Conservation (phyloP, 208 protist genomes). For the Leishmania tropica region DNA sequence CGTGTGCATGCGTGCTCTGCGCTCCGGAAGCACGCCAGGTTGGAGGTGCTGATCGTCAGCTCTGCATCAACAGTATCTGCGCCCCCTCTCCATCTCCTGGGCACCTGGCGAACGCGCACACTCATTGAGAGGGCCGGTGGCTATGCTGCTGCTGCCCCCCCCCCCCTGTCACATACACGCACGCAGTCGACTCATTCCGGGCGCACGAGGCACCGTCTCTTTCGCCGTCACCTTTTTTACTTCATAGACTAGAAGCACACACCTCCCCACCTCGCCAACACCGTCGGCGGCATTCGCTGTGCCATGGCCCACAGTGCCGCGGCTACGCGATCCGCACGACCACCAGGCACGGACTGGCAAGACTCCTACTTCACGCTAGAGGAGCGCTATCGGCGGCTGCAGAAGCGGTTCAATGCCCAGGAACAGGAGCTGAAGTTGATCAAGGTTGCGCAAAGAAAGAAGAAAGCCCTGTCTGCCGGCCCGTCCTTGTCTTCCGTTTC, state of each 20-base stretch:
- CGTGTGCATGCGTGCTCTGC: background rate
- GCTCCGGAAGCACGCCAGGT: background rate
- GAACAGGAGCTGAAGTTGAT: slow-evolving; percentile 79
- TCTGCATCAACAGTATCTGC: slow-evolving; percentile 3
- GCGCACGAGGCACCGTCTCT: background rate
- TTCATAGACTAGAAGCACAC: background rate
- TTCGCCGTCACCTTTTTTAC: background rate
- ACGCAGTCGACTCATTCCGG: background rate
- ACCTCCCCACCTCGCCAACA: background rate
- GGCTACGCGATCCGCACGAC: slow-evolving; percentile 26
- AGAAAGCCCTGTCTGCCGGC: slow-evolving; percentile 15
- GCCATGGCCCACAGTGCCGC: slow-evolving; percentile 11
- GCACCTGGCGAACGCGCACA: background rate
- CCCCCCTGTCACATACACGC: background rate
- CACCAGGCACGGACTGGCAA: slow-evolving; percentile 77
- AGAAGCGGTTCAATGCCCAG: slow-evolving; percentile 63
- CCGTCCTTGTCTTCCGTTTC: slow-evolving; percentile 28
- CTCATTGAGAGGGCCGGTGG: background rate
- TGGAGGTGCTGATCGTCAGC: background rate
- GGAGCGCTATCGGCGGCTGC: slow-evolving; percentile 77
- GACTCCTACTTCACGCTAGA: slow-evolving; percentile 84
- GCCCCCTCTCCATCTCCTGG: background rate
- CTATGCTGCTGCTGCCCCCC: background rate
- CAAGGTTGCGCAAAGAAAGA: slow-evolving; percentile 68
- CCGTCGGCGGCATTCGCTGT: background rate